Evolutionary conservation across 2,329 filamentous ascomycete genomes (phyloP), one percentile per base, ranked within the genome.

Genomic region (Fusarium secorum): DNA sequence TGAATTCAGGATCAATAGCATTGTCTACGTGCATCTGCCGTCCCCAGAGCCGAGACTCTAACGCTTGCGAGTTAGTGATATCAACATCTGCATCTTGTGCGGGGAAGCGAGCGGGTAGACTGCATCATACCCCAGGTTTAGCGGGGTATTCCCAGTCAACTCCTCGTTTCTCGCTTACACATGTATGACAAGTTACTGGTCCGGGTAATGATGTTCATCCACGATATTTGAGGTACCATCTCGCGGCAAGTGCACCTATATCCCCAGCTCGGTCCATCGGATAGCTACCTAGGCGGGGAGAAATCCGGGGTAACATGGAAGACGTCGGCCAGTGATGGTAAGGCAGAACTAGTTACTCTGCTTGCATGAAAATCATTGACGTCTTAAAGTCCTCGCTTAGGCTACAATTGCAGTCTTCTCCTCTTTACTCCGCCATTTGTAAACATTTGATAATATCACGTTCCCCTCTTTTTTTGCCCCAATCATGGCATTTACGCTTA

Each of bases 21-120:
- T 38, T 38, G 18, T 38, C 2, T 0, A 26, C 7, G 41, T 42
- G 41, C 41, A 53, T n/a, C 6, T 55, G 30, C 52, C 52, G 39
- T 4, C 1, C 8, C 13, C 6, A 13, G 30, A 48, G 38, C 52
- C 52, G 52, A 46, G 22, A 26, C 22, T 26, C 28, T 32, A 48
- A 33, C 52, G 22, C 39, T n/a, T 56, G 14, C 39, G 42, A 18
- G 22, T 48, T 48, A 56, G 53, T 48, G 53, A 20, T 33, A 48
- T 18, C 28, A 28, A 22, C 4, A 22, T 24, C 0, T 26, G 24
- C 14, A 28, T 11, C 3, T 17, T 48, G 53, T 48, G 53, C 39
- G 53, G 53, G 53, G 53, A 26, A 56, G 39, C n/a, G 20, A 35
- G 11, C 38, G 20, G 35, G 14, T 18, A 14, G 49, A 18, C 11